Evolutionary conservation across 345 rosid genomes (phyloP).

Genomic region (Hypericum androsaemum): DNA sequence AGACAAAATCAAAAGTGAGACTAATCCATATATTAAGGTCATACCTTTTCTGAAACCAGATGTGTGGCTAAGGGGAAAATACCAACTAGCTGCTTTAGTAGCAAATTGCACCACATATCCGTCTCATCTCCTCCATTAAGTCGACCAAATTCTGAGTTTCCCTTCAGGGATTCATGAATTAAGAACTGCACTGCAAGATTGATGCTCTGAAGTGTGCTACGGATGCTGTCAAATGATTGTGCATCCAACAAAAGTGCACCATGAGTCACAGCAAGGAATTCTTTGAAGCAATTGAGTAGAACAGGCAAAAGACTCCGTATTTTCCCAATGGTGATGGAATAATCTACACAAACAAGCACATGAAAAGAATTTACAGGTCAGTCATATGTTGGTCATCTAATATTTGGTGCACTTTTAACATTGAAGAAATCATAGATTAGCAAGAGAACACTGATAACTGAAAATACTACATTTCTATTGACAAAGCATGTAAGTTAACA

Average conservation of each 20-base stretch:
- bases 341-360: slow-evolving; percentile 30
- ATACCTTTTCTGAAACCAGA: slow-evolving; percentile 36
- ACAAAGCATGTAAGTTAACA: no score
- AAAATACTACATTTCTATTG: no score
- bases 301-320: slow-evolving; percentile 61
- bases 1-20: no score
- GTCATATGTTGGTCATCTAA: no score
- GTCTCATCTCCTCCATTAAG: slow-evolving; percentile 23
- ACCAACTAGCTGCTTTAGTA: slow-evolving; percentile 47
- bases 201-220: slow-evolving; percentile 51
- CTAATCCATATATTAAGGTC: slow-evolving; percentile 1
- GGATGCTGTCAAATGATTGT: slow-evolving; percentile 53
- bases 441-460: no score
- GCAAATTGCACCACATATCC: slow-evolving; percentile 30
- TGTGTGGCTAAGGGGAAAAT: slow-evolving; percentile 33
- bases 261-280: slow-evolving; percentile 47
- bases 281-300: slow-evolving; percentile 58
- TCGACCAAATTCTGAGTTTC: slow-evolving; percentile 13
- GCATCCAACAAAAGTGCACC: slow-evolving; percentile 33
- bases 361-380: not conserved
- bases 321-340: slow-evolving; percentile 33
- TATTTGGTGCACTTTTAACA: no score
- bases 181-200: slow-evolving; percentile 38
- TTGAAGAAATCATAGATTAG: no score
- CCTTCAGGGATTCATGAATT: slow-evolving; percentile 23